A percentile compares a stretch with the other conserved stretches of the same genome.
phyloP scores from a whole-genome alignment of 1,284 basidiomycete genomes.

The Ceratobasidium sp. region DNA sequence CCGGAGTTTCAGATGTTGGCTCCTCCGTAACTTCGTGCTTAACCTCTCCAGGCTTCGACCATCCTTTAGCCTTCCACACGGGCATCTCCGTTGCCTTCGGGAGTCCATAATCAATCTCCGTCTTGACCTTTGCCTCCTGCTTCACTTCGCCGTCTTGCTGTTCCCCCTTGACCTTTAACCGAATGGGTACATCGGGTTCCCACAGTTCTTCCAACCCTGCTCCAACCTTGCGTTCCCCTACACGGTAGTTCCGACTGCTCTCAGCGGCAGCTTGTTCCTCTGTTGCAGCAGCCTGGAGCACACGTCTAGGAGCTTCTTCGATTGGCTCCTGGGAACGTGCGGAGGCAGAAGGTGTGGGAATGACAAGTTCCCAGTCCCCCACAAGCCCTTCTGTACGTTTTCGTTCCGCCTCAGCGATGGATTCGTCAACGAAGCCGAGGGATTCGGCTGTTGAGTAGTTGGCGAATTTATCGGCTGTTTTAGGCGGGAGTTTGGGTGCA shows the following conservation, averaged over 20 bases:
- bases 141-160: not conserved
- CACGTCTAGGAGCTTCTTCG: slow-evolving; percentile 14
- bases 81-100: slow-evolving; percentile 38
- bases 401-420: slow-evolving; percentile 71
- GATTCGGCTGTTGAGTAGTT: slow-evolving; percentile 91
- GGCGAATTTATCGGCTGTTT: slow-evolving; percentile 77
- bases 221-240: slow-evolving; percentile 30
- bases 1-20: not conserved
- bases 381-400: slow-evolving; percentile 77
- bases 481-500: slow-evolving; percentile 62
- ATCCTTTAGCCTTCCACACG: slow-evolving; percentile 27
- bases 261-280: slow-evolving; percentile 38
- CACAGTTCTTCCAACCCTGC: slow-evolving; percentile 33
- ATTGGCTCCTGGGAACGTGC: not conserved
- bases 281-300: slow-evolving; percentile 21
- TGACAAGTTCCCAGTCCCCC: slow-evolving; percentile 75
- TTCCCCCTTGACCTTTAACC: slow-evolving; percentile 35
- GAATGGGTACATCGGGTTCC: slow-evolving; percentile 37
- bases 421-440: slow-evolving; percentile 82
- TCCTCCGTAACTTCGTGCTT: slow-evolving; percentile 33
- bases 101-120: slow-evolving; percentile 37
- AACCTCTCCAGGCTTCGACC: slow-evolving; percentile 38
- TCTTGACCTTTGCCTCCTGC: slow-evolving; percentile 9
- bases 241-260: slow-evolving; percentile 38
- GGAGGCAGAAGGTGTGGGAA: slow-evolving; percentile 15